phyloP scores from a whole-genome alignment of 495 filamentous ascomycete genomes.

The Poronia punctata region DNA sequence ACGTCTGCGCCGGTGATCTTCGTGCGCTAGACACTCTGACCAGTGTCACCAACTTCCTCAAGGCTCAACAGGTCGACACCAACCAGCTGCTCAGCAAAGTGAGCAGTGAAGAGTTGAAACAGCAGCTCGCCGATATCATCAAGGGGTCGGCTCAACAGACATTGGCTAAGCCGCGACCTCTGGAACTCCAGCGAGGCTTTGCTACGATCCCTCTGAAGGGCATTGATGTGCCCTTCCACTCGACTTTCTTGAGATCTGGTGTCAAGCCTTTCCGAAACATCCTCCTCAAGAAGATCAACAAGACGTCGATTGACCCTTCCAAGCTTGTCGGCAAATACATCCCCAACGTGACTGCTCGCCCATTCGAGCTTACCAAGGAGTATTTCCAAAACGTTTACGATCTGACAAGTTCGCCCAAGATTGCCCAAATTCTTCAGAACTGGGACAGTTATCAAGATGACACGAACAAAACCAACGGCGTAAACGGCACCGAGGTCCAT shows the following conservation, averaged over 20 bases:
- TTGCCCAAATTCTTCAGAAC: slow-evolving; percentile 83
- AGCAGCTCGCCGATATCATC: slow-evolving; percentile 78
- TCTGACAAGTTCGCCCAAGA: slow-evolving; percentile 87
- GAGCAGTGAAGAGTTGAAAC: slow-evolving; percentile 68
- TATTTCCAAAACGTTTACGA: slow-evolving; percentile 98
- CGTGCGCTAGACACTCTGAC: slow-evolving; percentile 92
- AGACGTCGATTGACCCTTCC: slow-evolving; percentile 91
- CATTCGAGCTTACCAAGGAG: slow-evolving; percentile 93
- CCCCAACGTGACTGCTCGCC: slow-evolving; percentile 92
- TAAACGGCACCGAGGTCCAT: slow-evolving; percentile 16
- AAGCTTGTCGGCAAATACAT: slow-evolving; percentile 98
- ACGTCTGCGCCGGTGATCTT: slow-evolving; percentile 94
- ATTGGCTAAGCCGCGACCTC: slow-evolving; percentile 75
- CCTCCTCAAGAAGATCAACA: slow-evolving; percentile 98
- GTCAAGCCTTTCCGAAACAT: slow-evolving; percentile 98
- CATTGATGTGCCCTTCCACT: slow-evolving; percentile 98
- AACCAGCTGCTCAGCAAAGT: slow-evolving; percentile 80
- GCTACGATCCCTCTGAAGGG: slow-evolving; percentile 94
- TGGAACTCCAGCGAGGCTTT: slow-evolving; percentile 87
- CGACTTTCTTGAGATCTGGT: slow-evolving; percentile 91
- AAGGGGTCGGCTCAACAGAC: slow-evolving; percentile 77
- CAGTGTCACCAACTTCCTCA: slow-evolving; percentile 87
- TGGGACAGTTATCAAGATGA: slow-evolving; percentile 58
- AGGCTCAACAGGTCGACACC: slow-evolving; percentile 93
- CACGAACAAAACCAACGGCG: slow-evolving; percentile 21